Conservation (phyloP, 2,329 filamentous ascomycete genomes). For the Pyrenophora teres region DNA sequence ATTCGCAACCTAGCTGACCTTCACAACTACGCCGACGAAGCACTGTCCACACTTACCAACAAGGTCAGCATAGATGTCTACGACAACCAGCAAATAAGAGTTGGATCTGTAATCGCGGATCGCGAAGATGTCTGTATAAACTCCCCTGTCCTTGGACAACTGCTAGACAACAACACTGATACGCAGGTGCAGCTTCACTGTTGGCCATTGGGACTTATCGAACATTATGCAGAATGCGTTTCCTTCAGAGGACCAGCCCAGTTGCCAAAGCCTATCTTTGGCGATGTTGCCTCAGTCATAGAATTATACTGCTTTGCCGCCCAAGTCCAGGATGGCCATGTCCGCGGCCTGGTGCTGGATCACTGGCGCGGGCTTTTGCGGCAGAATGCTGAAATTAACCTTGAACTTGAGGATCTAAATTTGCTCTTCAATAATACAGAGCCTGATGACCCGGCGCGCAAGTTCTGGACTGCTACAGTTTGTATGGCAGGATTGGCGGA, state of each 20-base stretch:
- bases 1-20: slow-evolving; percentile 11
- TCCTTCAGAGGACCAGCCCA: neutral
- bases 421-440: slow-evolving; percentile 6
- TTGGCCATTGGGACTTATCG: neutral
- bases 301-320: slow-evolving; percentile 6
- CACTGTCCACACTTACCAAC: neutral
- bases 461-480: neutral
- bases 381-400: neutral
- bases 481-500: neutral
- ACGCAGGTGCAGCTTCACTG: slow-evolving; percentile 1
- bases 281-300: neutral
- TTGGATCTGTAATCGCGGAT: neutral
- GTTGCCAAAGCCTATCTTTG: neutral
- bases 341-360: neutral
- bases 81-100: neutral
- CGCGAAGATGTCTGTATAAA: neutral
- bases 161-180: neutral
- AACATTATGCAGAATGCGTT: slow-evolving; percentile 1
- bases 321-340: slow-evolving; percentile 3
- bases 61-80: slow-evolving; percentile 1
- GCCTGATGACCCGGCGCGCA: neutral
- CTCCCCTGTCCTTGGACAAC: neutral
- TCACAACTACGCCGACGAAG: neutral
- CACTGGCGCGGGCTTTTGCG: neutral
- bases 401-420: slow-evolving; percentile 4